These are phyloP conservation scores for Elsinoe batatas DNA, from an alignment of 2,329 filamentous ascomycete species.

Conservation along the genomic window DNA sequence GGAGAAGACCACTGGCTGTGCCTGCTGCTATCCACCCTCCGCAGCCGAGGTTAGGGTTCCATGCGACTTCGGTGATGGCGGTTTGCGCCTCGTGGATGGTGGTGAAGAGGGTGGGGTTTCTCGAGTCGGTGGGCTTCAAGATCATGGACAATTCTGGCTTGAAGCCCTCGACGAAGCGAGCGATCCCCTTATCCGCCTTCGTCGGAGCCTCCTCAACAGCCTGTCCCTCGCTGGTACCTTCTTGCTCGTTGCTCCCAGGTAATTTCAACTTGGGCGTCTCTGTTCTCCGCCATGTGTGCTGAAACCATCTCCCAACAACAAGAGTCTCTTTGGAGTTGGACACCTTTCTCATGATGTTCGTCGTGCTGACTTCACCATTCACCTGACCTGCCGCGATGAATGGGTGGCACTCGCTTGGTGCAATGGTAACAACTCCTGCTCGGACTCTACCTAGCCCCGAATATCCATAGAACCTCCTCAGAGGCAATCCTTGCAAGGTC, in stretches of 20 bases:
- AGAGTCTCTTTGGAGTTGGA: slow-evolving; percentile 41
- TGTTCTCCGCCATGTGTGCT: slow-evolving; percentile 44
- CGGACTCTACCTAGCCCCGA: slow-evolving; percentile 30
- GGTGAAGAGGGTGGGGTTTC: slow-evolving; percentile 22
- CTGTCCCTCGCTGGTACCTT: slow-evolving; percentile 16
- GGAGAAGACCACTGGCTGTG: slow-evolving; percentile 38
- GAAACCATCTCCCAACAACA: slow-evolving; percentile 49
- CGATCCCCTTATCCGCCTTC: slow-evolving; percentile 18
- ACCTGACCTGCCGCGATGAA: slow-evolving; percentile 43
- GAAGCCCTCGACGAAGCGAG: slow-evolving; percentile 34
- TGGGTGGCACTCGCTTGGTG: slow-evolving; percentile 45
- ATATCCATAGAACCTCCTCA: slow-evolving; percentile 44
- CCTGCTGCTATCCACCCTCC: slow-evolving; percentile 44
- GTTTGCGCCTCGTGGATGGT: slow-evolving; percentile 38
- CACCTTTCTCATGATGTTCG: slow-evolving; percentile 44
- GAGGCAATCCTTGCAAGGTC: slow-evolving; percentile 37
- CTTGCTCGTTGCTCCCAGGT: background rate
- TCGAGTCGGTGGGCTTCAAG: slow-evolving; percentile 17
- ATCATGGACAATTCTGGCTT: slow-evolving; percentile 25
- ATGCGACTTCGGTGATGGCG: slow-evolving; percentile 36
- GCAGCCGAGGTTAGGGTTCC: slow-evolving; percentile 42
- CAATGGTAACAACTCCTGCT: slow-evolving; percentile 32
- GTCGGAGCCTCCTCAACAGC: background rate
- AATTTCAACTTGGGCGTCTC: background rate
- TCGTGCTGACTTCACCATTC: slow-evolving; percentile 41